Base-by-base conservation (phyloP, 345 rosid species). In the sweet orange (Citrus sinensis) region DNA sequence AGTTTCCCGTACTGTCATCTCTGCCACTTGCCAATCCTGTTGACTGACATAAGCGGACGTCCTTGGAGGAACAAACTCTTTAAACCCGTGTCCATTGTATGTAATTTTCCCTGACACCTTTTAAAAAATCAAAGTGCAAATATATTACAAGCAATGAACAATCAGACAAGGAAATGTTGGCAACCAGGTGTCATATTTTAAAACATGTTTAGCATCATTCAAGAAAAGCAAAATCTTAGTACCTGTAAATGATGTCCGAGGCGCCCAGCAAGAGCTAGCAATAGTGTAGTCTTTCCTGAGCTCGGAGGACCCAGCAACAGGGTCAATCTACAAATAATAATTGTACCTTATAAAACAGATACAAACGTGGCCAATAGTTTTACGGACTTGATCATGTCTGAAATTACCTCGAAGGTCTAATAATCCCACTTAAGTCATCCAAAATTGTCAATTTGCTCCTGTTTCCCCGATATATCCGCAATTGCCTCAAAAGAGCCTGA, bases 221-320 rank as follows among this genome's bases (percentile, higher is more conserved):
- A 60, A 4, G 16, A 37, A 6, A 56, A 37, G 34, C 54, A 61
- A 71, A 73, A 49, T 71, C 74, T 40, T 6, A 58, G 24, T 84
- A 95, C 99, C 97, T 90, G 92, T 86, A 96, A 88, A 83, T 85
- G 82, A 67, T 67, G 63, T 60, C 88, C 89, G 56, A 94, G 95
- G 25, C 98, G 95, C 73, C 98, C 99, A 72, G 99, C 99, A 64
- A 96, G 93, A 71, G 97, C 97, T 89, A 93, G 82, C 75, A 96
- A 90, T 8, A 96, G 67, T 2, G 99, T 92, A 5, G 99, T 96
- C 90, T 96, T 96, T 79, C 99, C 99, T 2, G 97, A 92, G 89
- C 98, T 92, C 55, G 99, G 99, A 87, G 99, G 99, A 75, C 99
- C 99, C 79, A 96, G 85, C 49, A 96, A 79, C 74, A 96, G 90